Base-by-base conservation (phyloP, 345 rosid species). In the Eucalyptus paniculata region DNA sequence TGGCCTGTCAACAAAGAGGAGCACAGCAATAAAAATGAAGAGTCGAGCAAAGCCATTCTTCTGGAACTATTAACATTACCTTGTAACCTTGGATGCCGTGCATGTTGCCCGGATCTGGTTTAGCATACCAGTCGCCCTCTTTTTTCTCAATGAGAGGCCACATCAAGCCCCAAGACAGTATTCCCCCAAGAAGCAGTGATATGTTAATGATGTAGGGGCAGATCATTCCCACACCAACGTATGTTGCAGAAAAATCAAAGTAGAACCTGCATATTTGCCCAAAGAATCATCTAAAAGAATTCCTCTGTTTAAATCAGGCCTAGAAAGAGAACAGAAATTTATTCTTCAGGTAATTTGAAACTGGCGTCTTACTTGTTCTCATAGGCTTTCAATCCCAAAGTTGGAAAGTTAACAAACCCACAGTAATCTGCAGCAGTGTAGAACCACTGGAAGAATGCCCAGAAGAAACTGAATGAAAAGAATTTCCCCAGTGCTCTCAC, bases 361-460 rank as follows among this genome's bases (percentile, higher is more conserved):
- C 28, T 9, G 83, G 15, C 7, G 34, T 40, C 93, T 69, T 34
- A 69, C 98, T 86, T 95, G 92, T 96, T 54, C 47, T 94, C 72
- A 88, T 88, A 90, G 67, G 99, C 98, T 90, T 94, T 80, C 81
- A 95, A 95, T 69, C 99, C 98, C 54, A 97, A 93, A 34, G 98
- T 93, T 19, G 99, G 99, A 92, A 97, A 97, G 91, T 49, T 90
- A 16, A 67, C 53, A 89, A 96, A 97, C 30, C 98, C 98, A 83
- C 99, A 97, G 16, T 82, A 88, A 1, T 94, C 95, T 85, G 94
- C 97, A 9, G 91, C 97, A 26, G 95, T 92, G 86, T 92, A 96
- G 93, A 97, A 97, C 99, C 98, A 97, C 62, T 97, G 96, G 90
- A 97, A 97, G 93, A 95, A 96, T 85, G 94, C 96, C 98, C 98